A percentile compares a stretch with the other conserved stretches of the same genome.
These are phyloP conservation scores for Gelatoporia subvermispora DNA, from an alignment of 768 basidiomycete species.

Conservation along the genomic window DNA sequence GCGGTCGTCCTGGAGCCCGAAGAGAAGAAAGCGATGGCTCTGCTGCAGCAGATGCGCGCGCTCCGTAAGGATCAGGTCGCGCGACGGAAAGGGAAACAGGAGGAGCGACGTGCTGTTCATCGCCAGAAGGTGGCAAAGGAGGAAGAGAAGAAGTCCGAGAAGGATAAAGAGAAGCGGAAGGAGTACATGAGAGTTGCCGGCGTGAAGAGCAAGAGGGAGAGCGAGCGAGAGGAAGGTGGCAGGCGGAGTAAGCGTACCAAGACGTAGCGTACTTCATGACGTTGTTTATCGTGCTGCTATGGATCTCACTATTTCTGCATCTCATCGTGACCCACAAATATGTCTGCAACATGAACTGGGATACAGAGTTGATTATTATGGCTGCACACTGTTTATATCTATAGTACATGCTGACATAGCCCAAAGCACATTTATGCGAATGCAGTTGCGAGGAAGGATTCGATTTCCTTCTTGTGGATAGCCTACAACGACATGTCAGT, in stretches of 20 bases:
- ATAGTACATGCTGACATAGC: too few relatives aligned
- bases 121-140: constrained; percentile 71
- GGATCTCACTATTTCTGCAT: too few relatives aligned
- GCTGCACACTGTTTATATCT: too few relatives aligned
- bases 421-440: constrained; percentile 34
- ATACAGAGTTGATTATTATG: too few relatives aligned
- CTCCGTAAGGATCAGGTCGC: constrained; percentile 83
- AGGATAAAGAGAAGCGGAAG: constrained; percentile 72
- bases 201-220: constrained; percentile 65
- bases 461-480: constrained; percentile 90
- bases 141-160: constrained; percentile 55
- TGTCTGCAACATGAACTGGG: too few relatives aligned
- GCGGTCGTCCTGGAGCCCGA: constrained; percentile 95
- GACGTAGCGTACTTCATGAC: constrained; percentile 4
- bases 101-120: constrained; percentile 63
- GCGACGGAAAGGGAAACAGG: constrained; percentile 80
- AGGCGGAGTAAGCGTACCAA: constrained; percentile 40
- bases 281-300: too few relatives aligned
- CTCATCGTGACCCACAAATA: too few relatives aligned
- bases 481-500: constrained; percentile 35
- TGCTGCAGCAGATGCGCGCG: constrained; percentile 92
- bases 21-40: constrained; percentile 86
- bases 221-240: constrained; percentile 53
- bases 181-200: constrained; percentile 70
- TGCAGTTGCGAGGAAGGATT: constrained; percentile 60